phyloP scores from a whole-genome alignment of 2,329 filamentous ascomycete species.

The Epichloe aotearoae region DNA sequence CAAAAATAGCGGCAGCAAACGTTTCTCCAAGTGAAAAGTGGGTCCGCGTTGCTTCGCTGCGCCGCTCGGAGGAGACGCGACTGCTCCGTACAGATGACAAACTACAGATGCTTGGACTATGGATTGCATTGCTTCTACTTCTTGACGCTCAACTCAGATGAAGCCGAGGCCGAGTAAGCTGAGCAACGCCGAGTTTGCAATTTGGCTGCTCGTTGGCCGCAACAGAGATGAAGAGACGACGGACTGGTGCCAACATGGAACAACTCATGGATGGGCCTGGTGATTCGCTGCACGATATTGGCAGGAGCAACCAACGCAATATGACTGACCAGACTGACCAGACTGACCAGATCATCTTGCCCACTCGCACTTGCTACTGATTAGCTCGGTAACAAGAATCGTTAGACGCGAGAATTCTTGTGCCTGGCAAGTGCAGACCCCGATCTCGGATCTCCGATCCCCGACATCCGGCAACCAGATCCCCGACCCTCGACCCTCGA shows the following conservation, averaged over 20 bases:
- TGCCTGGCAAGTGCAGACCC: neutral
- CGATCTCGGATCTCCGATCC: neutral
- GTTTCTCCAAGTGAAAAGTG: constrained; percentile 1
- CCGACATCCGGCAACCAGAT: neutral
- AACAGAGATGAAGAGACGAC: too few relatives aligned
- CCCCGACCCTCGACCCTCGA: neutral
- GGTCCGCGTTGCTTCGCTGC: neutral
- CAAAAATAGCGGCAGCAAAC: too few relatives aligned
- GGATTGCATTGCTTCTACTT: too few relatives aligned
- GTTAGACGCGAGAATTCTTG: too few relatives aligned
- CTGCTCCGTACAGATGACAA: too few relatives aligned
- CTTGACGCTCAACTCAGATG: too few relatives aligned
- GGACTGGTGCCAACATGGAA: too few relatives aligned
- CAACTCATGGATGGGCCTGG: neutral
- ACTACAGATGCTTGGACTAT: too few relatives aligned
- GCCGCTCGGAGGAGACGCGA: too few relatives aligned
- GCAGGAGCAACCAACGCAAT: neutral
- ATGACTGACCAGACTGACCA: neutral
- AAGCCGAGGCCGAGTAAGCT: too few relatives aligned
- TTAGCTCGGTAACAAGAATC: neutral
- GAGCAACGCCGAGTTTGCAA: too few relatives aligned
- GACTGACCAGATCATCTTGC: neutral
- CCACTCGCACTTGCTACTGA: neutral
- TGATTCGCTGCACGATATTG: neutral
- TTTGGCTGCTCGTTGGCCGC: too few relatives aligned